These are phyloP conservation scores for Pyrus bretschneideri DNA, from an alignment of 306 rosid species.

Conservation along the genomic window DNA sequence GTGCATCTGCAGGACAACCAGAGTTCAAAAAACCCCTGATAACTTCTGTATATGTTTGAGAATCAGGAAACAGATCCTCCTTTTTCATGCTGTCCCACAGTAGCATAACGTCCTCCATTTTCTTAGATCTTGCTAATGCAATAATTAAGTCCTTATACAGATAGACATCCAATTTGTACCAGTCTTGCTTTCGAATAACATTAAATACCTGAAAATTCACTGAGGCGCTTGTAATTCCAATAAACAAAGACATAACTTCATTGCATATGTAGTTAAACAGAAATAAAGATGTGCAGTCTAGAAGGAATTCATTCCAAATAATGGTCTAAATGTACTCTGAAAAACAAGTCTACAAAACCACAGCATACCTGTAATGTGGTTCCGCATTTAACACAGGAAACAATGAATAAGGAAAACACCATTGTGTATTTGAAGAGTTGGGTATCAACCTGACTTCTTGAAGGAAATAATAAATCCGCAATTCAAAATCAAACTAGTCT, in stretches of 20 bases:
- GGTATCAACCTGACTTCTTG: neutral
- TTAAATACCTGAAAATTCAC: constrained; percentile 48
- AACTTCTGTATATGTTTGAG: constrained; percentile 80
- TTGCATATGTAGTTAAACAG: neutral
- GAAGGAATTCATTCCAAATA: neutral
- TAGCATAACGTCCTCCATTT: constrained; percentile 72
- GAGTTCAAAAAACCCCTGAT: constrained; percentile 77
- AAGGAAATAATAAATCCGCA: neutral
- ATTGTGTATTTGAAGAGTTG: neutral
- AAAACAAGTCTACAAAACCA: neutral
- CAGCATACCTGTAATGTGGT: too few relatives aligned
- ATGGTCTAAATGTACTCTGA: neutral
- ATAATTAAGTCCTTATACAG: constrained; percentile 77
- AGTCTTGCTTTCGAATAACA: constrained; percentile 73
- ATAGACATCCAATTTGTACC: constrained; percentile 71
- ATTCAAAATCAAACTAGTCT: neutral
- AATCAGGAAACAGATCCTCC: constrained; percentile 68
- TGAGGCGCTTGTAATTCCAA: constrained; percentile 22
- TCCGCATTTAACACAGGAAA: neutral
- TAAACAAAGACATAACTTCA: neutral
- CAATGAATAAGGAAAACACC: neutral
- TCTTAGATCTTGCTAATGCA: constrained; percentile 60
- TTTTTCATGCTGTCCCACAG: constrained; percentile 78
- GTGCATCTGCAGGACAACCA: constrained; percentile 91
- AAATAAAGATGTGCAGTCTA: neutral